phyloP scores from a whole-genome alignment of 306 rosid genomes.

The Aeschynomene evenia region DNA sequence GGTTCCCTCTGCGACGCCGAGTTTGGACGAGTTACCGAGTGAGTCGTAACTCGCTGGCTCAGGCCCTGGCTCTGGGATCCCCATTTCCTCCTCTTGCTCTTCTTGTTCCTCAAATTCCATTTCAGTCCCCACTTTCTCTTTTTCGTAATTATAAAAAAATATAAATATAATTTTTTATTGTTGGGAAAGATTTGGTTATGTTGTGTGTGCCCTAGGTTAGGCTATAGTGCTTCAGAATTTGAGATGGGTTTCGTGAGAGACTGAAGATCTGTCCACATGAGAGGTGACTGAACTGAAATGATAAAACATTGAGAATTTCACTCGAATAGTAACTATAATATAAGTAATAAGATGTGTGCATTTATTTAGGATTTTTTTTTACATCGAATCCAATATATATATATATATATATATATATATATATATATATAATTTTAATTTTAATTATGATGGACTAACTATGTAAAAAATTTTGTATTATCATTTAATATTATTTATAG shows the following conservation, averaged over 20 bases:
- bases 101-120: constrained; percentile 88
- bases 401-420: too few species aligned
- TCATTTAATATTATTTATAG: too few species aligned
- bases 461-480: too few species aligned
- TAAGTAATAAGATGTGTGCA: constrained; percentile 27
- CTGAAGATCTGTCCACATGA: constrained; percentile 27
- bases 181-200: neutral
- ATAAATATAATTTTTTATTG: neutral
- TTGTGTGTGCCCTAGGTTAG: neutral
- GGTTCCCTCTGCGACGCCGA: constrained; percentile 30
- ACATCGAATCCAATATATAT: too few species aligned
- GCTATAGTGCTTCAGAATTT: neutral
- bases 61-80: constrained; percentile 42
- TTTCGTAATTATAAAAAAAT: neutral
- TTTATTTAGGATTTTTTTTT: constrained; percentile 4
- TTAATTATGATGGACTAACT: too few species aligned
- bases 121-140: neutral
- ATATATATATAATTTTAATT: too few species aligned
- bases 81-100: constrained; percentile 62
- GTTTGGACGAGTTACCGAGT: constrained; percentile 37
- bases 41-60: constrained; percentile 50
- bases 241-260: constrained; percentile 1
- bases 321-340: constrained; percentile 23
- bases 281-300: neutral
- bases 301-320: constrained; percentile 28